phyloP scores from a whole-genome alignment of 768 basidiomycete species.

The Tylopilus plumbeoviolaceoides region DNA sequence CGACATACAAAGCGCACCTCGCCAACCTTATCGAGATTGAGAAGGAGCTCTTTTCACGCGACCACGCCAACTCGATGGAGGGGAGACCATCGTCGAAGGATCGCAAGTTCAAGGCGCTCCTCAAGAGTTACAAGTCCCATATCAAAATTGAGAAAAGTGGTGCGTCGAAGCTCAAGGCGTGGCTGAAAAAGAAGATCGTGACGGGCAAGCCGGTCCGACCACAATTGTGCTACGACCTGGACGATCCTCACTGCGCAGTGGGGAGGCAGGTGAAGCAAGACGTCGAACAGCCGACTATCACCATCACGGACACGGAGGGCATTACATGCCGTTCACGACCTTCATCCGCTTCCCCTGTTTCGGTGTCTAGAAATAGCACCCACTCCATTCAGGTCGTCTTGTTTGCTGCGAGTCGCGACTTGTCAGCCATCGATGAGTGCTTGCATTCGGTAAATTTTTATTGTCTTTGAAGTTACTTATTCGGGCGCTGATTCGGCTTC shows the following conservation, averaged over 20 bases:
- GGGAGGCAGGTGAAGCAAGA: slow-evolving; percentile 34
- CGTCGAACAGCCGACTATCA: slow-evolving; percentile 12
- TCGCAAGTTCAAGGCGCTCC: slow-evolving; percentile 37
- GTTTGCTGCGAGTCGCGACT: slow-evolving; percentile 51
- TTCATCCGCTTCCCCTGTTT: not conserved
- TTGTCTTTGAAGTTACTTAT: slow-evolving; percentile 7
- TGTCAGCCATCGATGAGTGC: slow-evolving; percentile 51
- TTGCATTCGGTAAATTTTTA: slow-evolving; percentile 48
- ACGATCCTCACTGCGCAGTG: slow-evolving; percentile 38
- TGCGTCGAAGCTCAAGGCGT: slow-evolving; percentile 52
- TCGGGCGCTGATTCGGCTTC: slow-evolving; percentile 6
- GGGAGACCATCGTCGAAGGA: slow-evolving; percentile 30
- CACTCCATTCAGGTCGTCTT: slow-evolving; percentile 47
- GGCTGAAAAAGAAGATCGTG: slow-evolving; percentile 59
- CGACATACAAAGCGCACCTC: slow-evolving; percentile 35
- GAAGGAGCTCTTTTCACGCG: slow-evolving; percentile 29
- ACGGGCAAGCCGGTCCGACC: slow-evolving; percentile 35
- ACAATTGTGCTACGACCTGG: slow-evolving; percentile 39
- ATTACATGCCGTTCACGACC: slow-evolving; percentile 13
- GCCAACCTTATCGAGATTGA: slow-evolving; percentile 35
- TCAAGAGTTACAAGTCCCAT: slow-evolving; percentile 40
- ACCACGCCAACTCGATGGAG: slow-evolving; percentile 17
- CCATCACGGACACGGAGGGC: slow-evolving; percentile 25
- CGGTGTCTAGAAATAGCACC: slow-evolving; percentile 35
- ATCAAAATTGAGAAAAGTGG: slow-evolving; percentile 33